Conservation (phyloP, 2,329 filamentous ascomycete species). For the Blastomyces parvus region DNA sequence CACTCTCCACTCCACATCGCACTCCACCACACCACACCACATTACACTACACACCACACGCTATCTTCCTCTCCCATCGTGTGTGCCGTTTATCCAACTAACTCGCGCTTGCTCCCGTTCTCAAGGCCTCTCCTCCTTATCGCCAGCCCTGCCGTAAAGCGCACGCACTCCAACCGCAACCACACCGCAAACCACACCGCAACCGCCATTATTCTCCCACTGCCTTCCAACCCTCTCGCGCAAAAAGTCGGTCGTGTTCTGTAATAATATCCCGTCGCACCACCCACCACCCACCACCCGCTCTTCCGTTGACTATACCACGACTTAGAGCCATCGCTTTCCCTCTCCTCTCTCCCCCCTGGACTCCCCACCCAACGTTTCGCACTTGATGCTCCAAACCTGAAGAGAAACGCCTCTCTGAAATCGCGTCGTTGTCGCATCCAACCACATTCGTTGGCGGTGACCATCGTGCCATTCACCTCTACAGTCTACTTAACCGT, state of each 20-base stretch:
- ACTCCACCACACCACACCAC: not conserved
- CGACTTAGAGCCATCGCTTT: not conserved
- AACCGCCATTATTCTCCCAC: not conserved
- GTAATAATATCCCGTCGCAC: not conserved
- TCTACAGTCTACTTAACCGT: not conserved
- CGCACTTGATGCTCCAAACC: not conserved
- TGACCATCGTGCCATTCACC: not conserved
- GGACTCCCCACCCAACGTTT: not conserved
- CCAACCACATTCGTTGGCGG: not conserved
- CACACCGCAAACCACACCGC: no score
- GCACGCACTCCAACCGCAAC: not conserved
- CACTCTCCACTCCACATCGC: not conserved
- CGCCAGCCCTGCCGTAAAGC: not conserved
- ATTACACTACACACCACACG: no score
- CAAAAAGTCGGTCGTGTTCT: not conserved
- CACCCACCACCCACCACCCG: not conserved
- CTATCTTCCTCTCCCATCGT: not conserved
- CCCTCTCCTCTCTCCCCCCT: not conserved
- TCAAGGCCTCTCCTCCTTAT: not conserved
- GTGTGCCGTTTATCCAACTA: not conserved
- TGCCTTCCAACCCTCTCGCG: not conserved
- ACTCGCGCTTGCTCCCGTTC: not conserved
- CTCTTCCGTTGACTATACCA: not conserved
- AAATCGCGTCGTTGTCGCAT: conserved; percentile 5
- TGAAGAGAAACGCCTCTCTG: not conserved